Evolutionary conservation across 2,329 filamentous ascomycete species (phyloP).

Genomic region (Amylocarpus encephaloides): DNA sequence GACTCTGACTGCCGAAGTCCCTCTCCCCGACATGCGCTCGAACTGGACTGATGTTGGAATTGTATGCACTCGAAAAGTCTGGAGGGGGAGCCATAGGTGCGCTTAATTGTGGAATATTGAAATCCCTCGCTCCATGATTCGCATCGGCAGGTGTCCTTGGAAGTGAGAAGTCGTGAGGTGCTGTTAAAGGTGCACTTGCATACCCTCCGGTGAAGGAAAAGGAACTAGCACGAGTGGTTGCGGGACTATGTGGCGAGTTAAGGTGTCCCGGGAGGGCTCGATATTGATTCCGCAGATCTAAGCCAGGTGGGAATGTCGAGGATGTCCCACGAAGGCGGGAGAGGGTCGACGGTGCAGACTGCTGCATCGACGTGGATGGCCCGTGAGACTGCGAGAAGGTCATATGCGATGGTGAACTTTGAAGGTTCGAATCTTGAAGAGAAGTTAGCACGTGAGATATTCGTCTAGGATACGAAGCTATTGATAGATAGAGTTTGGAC

Average conservation of each 20-base stretch:
- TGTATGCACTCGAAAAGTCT: constrained; percentile 38
- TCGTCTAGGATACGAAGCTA: constrained; percentile 16
- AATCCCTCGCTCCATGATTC: constrained; percentile 37
- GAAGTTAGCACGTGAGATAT: constrained; percentile 22
- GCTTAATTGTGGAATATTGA: constrained; percentile 48
- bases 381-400: constrained; percentile 41
- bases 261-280: constrained; percentile 33
- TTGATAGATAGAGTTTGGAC: constrained; percentile 17
- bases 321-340: constrained; percentile 47
- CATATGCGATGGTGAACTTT: constrained; percentile 43
- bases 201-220: constrained; percentile 44
- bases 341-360: constrained; percentile 36
- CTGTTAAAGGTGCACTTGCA: constrained; percentile 47
- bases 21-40: constrained; percentile 15
- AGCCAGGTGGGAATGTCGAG: constrained; percentile 39
- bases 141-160: constrained; percentile 38
- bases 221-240: constrained; percentile 30
- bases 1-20: constrained; percentile 18
- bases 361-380: constrained; percentile 35
- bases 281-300: constrained; percentile 42
- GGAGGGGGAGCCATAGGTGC: constrained; percentile 47
- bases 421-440: constrained; percentile 39
- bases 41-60: constrained; percentile 18
- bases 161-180: constrained; percentile 47
- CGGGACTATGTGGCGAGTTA: constrained; percentile 16